These are phyloP conservation scores for Aspergillus coremiiformis DNA, from an alignment of 495 filamentous ascomycete genomes.

Conservation along the genomic window DNA sequence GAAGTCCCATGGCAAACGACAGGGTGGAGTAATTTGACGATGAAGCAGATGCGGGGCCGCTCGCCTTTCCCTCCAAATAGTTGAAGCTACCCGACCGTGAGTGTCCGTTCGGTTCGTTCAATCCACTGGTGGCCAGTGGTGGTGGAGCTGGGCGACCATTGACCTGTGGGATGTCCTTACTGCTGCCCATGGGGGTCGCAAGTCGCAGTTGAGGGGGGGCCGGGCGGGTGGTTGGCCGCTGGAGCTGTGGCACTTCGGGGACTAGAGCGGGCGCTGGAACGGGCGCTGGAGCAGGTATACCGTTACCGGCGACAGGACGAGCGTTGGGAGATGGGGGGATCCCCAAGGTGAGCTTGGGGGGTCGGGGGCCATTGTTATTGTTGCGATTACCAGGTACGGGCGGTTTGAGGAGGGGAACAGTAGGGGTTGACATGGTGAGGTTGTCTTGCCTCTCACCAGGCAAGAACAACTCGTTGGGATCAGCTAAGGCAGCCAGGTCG, in stretches of 20 bases:
- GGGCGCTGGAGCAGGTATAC: conserved; percentile 21
- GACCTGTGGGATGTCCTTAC: conserved; percentile 53
- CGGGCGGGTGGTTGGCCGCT: conserved; percentile 41
- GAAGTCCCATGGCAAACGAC: conserved; percentile 60
- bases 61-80: conserved; percentile 62
- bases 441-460: conserved; percentile 41
- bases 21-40: conserved; percentile 72
- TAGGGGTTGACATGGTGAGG: conserved; percentile 63
- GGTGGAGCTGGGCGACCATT: conserved; percentile 47
- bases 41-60: conserved; percentile 72
- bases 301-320: conserved; percentile 52
- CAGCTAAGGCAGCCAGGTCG: conserved; percentile 39
- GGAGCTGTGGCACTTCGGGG: conserved; percentile 22
- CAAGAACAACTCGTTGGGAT: conserved; percentile 44
- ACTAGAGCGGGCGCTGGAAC: conserved; percentile 13
- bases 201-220: conserved; percentile 66
- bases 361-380: conserved; percentile 47
- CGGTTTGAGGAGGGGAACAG: conserved; percentile 72
- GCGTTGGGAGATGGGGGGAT: conserved; percentile 78
- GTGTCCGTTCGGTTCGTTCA: conserved; percentile 68
- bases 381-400: conserved; percentile 68
- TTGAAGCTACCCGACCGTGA: conserved; percentile 69
- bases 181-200: conserved; percentile 76
- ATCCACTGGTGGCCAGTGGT: conserved; percentile 46
- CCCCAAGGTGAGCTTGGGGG: conserved; percentile 75